Conservation (phyloP, 805 yeast species). For the Kregervanrija pseudodelftensis region DNA sequence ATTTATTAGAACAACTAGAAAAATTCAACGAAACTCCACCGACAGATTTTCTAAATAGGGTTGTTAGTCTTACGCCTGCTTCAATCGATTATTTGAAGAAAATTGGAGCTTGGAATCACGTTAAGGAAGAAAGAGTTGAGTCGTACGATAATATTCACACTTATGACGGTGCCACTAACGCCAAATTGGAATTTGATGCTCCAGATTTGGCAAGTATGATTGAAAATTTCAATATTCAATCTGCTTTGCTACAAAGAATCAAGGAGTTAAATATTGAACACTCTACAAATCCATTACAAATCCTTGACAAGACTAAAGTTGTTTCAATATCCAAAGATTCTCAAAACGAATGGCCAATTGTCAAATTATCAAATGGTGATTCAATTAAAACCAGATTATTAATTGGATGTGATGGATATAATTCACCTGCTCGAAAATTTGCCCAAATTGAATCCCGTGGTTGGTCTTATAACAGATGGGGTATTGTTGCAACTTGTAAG, state of each 20-base stretch:
- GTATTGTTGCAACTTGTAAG: slow-evolving; percentile 86
- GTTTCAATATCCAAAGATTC: slow-evolving; percentile 39
- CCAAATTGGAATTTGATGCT: slow-evolving; percentile 66
- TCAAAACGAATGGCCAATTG: slow-evolving; percentile 64
- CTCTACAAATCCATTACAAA: slow-evolving; percentile 26
- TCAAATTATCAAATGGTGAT: slow-evolving; percentile 61
- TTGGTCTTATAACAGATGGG: slow-evolving; percentile 84
- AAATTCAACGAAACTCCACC: slow-evolving; percentile 40
- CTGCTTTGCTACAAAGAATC: slow-evolving; percentile 54
- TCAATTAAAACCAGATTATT: slow-evolving; percentile 61
- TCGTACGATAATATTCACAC: slow-evolving; percentile 77
- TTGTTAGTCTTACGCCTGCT: slow-evolving; percentile 79
- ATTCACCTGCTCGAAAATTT: slow-evolving; percentile 82
- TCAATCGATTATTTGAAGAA: slow-evolving; percentile 57
- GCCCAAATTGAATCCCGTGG: slow-evolving; percentile 84
- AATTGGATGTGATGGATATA: slow-evolving; percentile 93
- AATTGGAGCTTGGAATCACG: slow-evolving; percentile 71
- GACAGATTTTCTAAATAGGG: slow-evolving; percentile 63
- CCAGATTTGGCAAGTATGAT: slow-evolving; percentile 74
- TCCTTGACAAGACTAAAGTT: slow-evolving; percentile 65
- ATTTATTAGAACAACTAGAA: slow-evolving; percentile 41
- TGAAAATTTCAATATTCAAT: slow-evolving; percentile 80
- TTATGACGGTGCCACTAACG: slow-evolving; percentile 74
- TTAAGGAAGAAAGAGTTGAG: slow-evolving; percentile 64
- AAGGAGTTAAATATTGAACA: slow-evolving; percentile 31